Percentiles rank a stretch among this genome's conserved stretches.
phyloP scores from a whole-genome alignment of 257 asterid genomes.

The Solanum neorickii region DNA sequence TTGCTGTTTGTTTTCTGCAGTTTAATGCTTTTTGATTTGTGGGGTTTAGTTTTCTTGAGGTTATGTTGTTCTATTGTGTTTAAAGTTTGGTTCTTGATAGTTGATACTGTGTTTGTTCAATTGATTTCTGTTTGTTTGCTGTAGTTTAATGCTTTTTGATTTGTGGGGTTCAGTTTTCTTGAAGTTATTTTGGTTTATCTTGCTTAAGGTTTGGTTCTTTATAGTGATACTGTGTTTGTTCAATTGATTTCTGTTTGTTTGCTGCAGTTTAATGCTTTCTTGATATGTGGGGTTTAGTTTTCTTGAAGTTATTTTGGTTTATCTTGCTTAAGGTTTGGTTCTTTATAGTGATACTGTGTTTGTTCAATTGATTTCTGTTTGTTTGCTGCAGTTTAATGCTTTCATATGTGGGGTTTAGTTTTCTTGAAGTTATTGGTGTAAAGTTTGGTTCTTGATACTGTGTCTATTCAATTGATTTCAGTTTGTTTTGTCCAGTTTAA shows the following conservation, averaged over 20 bases:
- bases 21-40: not conserved
- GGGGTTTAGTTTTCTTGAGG: not conserved
- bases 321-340: not conserved
- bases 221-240: not conserved
- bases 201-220: not conserved
- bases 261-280: not conserved
- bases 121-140: not conserved
- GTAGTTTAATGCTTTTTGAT: not conserved
- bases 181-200: not conserved
- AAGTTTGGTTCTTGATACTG: not conserved
- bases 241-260: not conserved
- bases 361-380: not conserved
- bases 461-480: not conserved
- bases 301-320: not conserved
- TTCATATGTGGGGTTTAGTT: not conserved
- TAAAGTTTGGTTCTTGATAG: not conserved
- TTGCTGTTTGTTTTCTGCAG: not conserved
- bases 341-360: not conserved
- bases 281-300: not conserved
- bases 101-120: not conserved
- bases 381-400: not conserved
- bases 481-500: not conserved
- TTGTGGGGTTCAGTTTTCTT: not conserved
- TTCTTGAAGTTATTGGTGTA: not conserved
- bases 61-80: not conserved